These are phyloP conservation scores for Pseudotsuga menziesii DNA, from an alignment of 75 land plant species.

Conservation along the genomic window DNA sequence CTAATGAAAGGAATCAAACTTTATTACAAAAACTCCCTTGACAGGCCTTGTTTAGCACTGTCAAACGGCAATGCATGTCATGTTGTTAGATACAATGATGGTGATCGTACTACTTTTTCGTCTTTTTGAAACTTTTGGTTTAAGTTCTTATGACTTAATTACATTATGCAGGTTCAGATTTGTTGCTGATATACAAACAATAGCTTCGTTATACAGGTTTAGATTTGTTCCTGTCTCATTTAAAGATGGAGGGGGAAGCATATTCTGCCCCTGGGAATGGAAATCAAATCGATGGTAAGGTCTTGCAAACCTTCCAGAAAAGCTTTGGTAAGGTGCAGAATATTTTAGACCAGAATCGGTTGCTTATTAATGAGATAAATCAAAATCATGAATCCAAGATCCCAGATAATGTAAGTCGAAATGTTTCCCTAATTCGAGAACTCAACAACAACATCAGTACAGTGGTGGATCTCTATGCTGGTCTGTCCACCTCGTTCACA, in stretches of 20 bases:
- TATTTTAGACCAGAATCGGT: slow-evolving; percentile 49
- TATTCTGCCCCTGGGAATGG: slow-evolving; percentile 25
- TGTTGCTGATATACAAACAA: no score
- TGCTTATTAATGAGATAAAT: slow-evolving; percentile 61
- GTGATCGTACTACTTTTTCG: no score
- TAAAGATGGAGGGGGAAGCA: slow-evolving; percentile 23
- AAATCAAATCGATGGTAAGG: slow-evolving; percentile 29
- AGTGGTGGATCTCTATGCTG: slow-evolving; percentile 54
- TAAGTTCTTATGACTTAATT: no score
- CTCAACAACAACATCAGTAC: slow-evolving; percentile 46
- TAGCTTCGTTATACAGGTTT: no score
- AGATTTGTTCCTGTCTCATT: background rate
- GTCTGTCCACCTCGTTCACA: slow-evolving; percentile 31
- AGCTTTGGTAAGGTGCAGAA: slow-evolving; percentile 53
- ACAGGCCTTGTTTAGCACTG: no score
- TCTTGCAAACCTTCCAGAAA: slow-evolving; percentile 37
- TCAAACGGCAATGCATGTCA: no score
- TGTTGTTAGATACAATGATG: no score
- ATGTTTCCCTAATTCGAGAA: slow-evolving; percentile 45
- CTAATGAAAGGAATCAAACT: no score
- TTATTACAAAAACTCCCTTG: no score
- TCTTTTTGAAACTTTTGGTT: no score
- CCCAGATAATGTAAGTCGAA: slow-evolving; percentile 48
- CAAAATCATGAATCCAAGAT: slow-evolving; percentile 54
- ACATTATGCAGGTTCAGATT: no score